Evolutionary conservation across 1,284 basidiomycete genomes (phyloP).

Genomic region (Cronartium quercuum): DNA sequence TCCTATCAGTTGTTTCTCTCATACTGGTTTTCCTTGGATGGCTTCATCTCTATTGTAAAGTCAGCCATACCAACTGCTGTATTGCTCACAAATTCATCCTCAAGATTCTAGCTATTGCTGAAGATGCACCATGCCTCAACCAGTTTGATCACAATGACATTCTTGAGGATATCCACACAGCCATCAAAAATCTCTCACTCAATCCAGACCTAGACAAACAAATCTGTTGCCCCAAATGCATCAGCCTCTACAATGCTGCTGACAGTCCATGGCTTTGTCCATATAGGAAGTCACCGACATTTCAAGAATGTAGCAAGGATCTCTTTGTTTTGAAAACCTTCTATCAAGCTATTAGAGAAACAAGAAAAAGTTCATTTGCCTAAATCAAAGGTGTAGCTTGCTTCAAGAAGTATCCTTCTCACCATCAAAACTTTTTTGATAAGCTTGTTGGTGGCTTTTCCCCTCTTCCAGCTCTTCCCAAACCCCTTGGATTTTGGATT

Average conservation of each 20-base stretch:
- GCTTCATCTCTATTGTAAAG: neutral
- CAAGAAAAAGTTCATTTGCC: neutral
- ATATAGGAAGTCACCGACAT: neutral
- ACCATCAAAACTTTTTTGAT: no score
- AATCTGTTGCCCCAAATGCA: neutral
- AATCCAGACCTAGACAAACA: neutral
- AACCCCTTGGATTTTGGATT: no score
- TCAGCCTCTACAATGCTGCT: neutral
- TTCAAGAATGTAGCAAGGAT: neutral
- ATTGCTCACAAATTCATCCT: neutral
- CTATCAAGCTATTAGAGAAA: neutral
- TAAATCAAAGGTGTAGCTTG: no score
- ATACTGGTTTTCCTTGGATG: neutral
- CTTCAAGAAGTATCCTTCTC: no score
- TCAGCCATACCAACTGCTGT: neutral
- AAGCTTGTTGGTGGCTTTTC: no score
- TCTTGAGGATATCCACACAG: neutral
- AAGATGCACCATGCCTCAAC: neutral
- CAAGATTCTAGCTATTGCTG: neutral
- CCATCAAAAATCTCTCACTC: neutral
- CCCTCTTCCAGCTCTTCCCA: no score
- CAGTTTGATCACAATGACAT: neutral
- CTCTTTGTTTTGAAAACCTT: slow-evolving; percentile 4
- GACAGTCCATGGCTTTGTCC: neutral
- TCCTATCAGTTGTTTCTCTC: neutral